Evolutionary conservation across 177 flowering plant species (phyloP).

Genomic region (Telopea speciosissima): DNA sequence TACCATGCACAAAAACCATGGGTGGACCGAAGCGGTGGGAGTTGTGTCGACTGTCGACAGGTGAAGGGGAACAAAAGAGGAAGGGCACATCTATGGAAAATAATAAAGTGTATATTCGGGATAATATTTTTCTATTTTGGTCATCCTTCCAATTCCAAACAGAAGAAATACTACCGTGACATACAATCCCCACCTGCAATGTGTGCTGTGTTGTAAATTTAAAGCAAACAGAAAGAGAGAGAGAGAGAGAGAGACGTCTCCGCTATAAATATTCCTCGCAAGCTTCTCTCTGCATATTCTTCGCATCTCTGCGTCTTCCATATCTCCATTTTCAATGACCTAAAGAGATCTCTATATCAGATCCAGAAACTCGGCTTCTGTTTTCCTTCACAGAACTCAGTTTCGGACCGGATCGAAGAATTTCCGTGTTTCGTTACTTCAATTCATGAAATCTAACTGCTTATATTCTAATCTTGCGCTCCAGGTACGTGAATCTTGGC

Average conservation of each 20-base stretch:
- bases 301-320: constrained; percentile 20
- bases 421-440: background rate
- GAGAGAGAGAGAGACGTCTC: constrained; percentile 2
- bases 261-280: background rate
- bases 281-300: constrained; percentile 26
- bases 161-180: no score
- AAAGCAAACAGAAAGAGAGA: background rate
- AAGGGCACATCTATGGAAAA: no score
- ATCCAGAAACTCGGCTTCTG: background rate
- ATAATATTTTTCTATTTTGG: no score
- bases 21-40: no score
- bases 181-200: no score
- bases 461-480: no score
- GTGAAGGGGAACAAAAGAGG: no score
- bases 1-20: no score
- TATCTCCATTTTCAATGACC: constrained; percentile 1
- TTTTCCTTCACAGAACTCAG: background rate
- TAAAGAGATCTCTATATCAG: background rate
- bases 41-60: no score
- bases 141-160: no score
- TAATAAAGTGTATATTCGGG: no score
- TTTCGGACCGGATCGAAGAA: constrained; percentile 4
- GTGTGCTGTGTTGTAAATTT: background rate
- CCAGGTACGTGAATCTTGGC: constrained; percentile 1
- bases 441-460: background rate